Base-by-base conservation (phyloP, 2,329 filamentous ascomycete species). In the Aspergillus clavatus region DNA sequence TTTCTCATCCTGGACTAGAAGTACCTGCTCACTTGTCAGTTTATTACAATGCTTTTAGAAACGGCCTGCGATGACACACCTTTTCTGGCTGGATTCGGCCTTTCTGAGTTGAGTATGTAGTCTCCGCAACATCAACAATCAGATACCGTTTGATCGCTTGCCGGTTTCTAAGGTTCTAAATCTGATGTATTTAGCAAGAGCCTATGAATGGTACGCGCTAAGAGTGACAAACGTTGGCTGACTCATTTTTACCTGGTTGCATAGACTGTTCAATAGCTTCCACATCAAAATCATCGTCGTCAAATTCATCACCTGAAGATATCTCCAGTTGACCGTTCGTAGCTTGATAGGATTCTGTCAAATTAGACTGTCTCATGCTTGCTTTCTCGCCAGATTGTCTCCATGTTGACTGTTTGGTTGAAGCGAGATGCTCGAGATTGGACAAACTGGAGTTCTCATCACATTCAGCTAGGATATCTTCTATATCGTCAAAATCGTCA, bases 91-190 rank as follows among this genome's bases (percentile, higher is more conserved):
- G 75, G 40, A 72, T 67, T 52, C 78, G 74, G 36, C 84, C 82
- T 53, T 75, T 77, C 18, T 78, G 73, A 65, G 84, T 81, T 47
- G 73, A 71, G 66, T 87, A 95, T 37, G 82, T 76, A 56, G 79
- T 80, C 50, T 87, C 80, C 48, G 86, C 72, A 54, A 90, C 80
- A 61, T 84, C 82, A 54, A 83, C 85, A 57, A 96, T 79, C 52
- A 90, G 74, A 70, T 95, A 95, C 55, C 91, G 84, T 69, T 95
- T 89, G 60, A 95, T 94, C 38, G 84, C 81, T 72, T 82, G 65
- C 46, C 66, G 84, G 56, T 77, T 72, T 65, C 83, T 86, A 63
- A 77, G 72, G 64, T 74, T 79, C 70, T 78, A 81, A 85, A 86
- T 79, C 74, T 73, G 67, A 70, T 70, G 63, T 62, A 72, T 74